Evolutionary conservation across 2,329 filamentous ascomycete species (phyloP).

Genomic region (Orbilia quercus): DNA sequence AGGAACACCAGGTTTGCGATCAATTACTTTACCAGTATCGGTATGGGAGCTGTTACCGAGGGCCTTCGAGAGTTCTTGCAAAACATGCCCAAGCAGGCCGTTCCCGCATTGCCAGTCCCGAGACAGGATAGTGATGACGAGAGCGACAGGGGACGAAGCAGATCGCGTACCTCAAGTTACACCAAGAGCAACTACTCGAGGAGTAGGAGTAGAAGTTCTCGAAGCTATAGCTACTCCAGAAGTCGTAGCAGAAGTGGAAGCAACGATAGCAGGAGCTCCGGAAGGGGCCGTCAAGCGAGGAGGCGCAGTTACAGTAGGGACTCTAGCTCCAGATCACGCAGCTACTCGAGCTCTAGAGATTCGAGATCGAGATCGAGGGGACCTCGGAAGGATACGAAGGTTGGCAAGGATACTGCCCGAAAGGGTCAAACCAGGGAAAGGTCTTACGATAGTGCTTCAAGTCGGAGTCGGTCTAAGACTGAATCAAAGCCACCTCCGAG

Average conservation of each 20-base stretch:
- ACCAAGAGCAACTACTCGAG: conserved; percentile 42
- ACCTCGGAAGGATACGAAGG: conserved; percentile 25
- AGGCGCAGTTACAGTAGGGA: conserved; percentile 39
- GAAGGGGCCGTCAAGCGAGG: conserved; percentile 66
- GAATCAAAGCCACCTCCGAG: conserved; percentile 37
- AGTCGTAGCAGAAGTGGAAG: conserved; percentile 57
- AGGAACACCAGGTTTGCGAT: conserved; percentile 95
- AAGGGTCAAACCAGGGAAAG: conserved; percentile 63
- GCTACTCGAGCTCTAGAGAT: conserved; percentile 67
- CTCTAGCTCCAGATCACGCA: conserved; percentile 65
- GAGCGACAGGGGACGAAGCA: conserved; percentile 36
- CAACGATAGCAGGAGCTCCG: conserved; percentile 56
- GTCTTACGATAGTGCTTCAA: conserved; percentile 61
- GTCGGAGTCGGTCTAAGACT: conserved; percentile 59
- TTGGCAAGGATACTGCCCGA: conserved; percentile 42
- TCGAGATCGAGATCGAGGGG: conserved; percentile 55
- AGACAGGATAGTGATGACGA: conserved; percentile 48
- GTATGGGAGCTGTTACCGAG: conserved; percentile 93
- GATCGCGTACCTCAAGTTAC: conserved; percentile 51
- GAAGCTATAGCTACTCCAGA: conserved; percentile 57
- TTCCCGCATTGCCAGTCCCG: conserved; percentile 56
- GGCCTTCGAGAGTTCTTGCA: conserved; percentile 92
- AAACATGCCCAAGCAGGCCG: conserved; percentile 85
- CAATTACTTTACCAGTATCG: conserved; percentile 99
- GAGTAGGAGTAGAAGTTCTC: conserved; percentile 41